Evolutionary conservation across 371 early-diverging fungal genomes (phyloP), one percentile per base, ranked within the genome.

Genomic region (Mortierella sp.): DNA sequence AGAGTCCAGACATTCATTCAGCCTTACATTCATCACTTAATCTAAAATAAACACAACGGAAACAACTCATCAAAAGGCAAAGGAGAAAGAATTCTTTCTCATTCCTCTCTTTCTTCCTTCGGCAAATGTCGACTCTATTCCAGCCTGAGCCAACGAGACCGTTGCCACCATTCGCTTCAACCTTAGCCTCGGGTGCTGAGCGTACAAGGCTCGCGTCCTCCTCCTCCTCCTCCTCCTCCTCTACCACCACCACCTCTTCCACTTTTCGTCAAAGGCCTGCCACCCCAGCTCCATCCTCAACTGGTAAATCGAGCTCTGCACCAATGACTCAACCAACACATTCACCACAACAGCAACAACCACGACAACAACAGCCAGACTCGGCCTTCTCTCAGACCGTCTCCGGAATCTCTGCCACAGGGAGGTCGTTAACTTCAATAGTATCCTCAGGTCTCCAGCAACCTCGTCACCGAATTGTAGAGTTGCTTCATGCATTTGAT

Each of bases 391-490:
- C 74, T 28, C 79, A 79, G 36, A 79, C 79, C 9, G 55, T 79
- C 59, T 79, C 80, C 32, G 71, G 74, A 58, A 52, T 79, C 65
- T 69, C 78, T 4, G 61, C 73, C 7, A 72, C 78, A 57, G 73
- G 69, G 24, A 69, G 78, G 43, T 72, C 77, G 15, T 40, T 78
- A 22, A 60, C 69, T 1, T 64, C 69, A 22, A 65, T 80, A 47
- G 75, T 75, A n/a, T 65, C 75, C 8, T 80, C 80, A 50, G 72
- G 81, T 68, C 66, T 80, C 9, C 72, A 80, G 66, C 71, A 69
- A 9, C 81, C 81, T 41, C 72, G 75, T 4, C 81, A 80, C 21
- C 61, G 38, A 40, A 72, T 80, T 55, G 75, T 72, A 66, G 81
- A 80, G 21, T 48, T 80, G 19, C 57, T 80, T 11, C 81, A 80